Conservation (phyloP, 257 asterid species). For the Solanum dulcamara region DNA sequence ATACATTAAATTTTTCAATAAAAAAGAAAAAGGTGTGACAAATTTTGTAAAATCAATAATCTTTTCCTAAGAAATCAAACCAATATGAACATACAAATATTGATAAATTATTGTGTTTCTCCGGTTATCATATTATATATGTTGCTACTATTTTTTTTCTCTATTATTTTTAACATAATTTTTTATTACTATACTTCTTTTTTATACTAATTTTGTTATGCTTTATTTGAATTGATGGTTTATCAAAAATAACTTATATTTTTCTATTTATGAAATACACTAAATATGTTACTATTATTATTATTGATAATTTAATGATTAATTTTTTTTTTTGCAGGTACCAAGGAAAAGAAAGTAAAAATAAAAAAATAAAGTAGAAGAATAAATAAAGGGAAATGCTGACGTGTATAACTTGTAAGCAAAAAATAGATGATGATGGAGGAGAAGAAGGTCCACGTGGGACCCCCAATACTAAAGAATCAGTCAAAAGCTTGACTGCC, state of each 20-base stretch:
- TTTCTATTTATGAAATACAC: not conserved
- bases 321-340: not conserved
- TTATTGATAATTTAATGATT: too few relatives aligned
- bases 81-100: not conserved
- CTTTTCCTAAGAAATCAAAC: not conserved
- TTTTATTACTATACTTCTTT: not conserved
- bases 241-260: not conserved
- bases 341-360: not conserved
- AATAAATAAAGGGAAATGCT: constrained; percentile 37
- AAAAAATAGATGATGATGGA: constrained; percentile 47
- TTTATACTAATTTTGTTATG: not conserved
- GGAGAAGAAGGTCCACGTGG: constrained; percentile 75
- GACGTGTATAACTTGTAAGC: constrained; percentile 99
- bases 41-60: not conserved
- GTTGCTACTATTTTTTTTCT: not conserved
- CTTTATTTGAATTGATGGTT: not conserved
- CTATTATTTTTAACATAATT: too few relatives aligned
- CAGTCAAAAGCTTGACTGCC: constrained; percentile 95
- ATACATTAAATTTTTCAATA: too few relatives aligned
- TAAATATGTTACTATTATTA: not conserved
- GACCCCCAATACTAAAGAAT: constrained; percentile 78
- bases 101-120: not conserved
- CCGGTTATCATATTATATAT: not conserved
- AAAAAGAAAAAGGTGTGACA: not conserved
- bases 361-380: not conserved